Percentiles rank a stretch among this genome's conserved stretches.
Evolutionary conservation across 169 alveolate species (phyloP).

Genomic region (Cryptosporidium baileyi): DNA sequence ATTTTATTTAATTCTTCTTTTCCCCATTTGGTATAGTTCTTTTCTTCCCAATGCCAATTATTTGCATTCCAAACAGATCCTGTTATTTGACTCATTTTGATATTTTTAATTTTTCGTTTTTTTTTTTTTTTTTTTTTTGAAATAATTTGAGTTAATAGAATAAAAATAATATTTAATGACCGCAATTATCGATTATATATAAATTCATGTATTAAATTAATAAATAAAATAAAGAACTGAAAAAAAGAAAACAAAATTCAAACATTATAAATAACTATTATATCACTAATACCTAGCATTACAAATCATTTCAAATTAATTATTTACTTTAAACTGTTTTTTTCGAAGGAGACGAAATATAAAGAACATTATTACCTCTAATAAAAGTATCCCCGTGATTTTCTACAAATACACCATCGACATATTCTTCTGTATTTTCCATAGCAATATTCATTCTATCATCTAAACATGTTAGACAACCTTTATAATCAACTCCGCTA

Average conservation of each 20-base stretch:
- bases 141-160: not conserved
- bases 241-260: not conserved
- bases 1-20: slow-evolving; percentile 70
- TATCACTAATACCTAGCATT: not conserved
- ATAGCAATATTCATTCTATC: slow-evolving; percentile 86
- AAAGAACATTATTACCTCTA: slow-evolving; percentile 85
- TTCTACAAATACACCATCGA: slow-evolving; percentile 80
- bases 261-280: not conserved
- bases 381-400: slow-evolving; percentile 85
- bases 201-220: not conserved
- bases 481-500: slow-evolving; percentile 71
- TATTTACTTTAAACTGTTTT: not conserved
- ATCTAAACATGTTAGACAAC: slow-evolving; percentile 83
- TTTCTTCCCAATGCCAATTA: slow-evolving; percentile 79
- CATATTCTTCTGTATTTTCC: slow-evolving; percentile 83
- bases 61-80: slow-evolving; percentile 78
- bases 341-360: slow-evolving; percentile 67
- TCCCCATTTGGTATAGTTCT: slow-evolving; percentile 74
- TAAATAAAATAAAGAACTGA: not conserved
- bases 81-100: slow-evolving; percentile 14
- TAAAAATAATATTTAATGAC: not conserved
- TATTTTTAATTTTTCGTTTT: too few relatives aligned
- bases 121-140: not conserved
- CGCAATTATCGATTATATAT: not conserved
- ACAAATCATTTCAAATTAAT: not conserved